Base-by-base conservation (phyloP, 1,284 basidiomycete species). In the Tilletia indica region DNA sequence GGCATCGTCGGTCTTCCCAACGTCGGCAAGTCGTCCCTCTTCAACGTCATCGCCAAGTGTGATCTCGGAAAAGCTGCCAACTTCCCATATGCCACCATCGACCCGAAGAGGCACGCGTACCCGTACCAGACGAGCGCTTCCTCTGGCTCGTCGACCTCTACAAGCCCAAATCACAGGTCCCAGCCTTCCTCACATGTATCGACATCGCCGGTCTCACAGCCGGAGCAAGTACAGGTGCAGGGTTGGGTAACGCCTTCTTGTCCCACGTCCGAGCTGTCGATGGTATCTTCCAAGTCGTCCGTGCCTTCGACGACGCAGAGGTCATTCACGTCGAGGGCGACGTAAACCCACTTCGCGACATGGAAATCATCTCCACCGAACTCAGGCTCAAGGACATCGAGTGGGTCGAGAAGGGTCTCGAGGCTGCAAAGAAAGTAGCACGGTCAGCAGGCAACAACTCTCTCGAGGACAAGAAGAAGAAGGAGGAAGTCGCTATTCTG, bases 241-340 rank as follows among this genome's bases (percentile, higher is more conserved):
- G 97, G 85, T 90, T 99, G 67, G 97, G 97, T 66, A 99, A 99
- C 85, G 91, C 94, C 58, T 99, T 99, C 89, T 87, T 99, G 86
- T 94, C 93, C 45, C 94, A 99, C 85, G 96, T 99, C 68, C 92
- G 97, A 73, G 92, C 96, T 34, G 97, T 99, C 75, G 97, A 99
- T 85, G 97, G 97, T 83, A 99, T 99, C 85, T 99, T 99, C 89
- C 97, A 99, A 86, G 91, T 98, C 76, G 91, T 99, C 71, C 93
- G 97, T 79, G 94, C 95, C 6, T 99, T 99, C 84, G 96, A 98
- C 84, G 97, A 99, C 82, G 92, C 94, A 48, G 97, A 99, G 84
- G 94, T 99, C 84, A 98, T 93, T 78, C 97, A 99, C 86, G 97
- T 99, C 80, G 97, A 99, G 86, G 97, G 97, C 69, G 97, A 99